These are phyloP conservation scores for Limnanthes douglasii DNA, from an alignment of 345 rosid species.

Conservation along the genomic window DNA sequence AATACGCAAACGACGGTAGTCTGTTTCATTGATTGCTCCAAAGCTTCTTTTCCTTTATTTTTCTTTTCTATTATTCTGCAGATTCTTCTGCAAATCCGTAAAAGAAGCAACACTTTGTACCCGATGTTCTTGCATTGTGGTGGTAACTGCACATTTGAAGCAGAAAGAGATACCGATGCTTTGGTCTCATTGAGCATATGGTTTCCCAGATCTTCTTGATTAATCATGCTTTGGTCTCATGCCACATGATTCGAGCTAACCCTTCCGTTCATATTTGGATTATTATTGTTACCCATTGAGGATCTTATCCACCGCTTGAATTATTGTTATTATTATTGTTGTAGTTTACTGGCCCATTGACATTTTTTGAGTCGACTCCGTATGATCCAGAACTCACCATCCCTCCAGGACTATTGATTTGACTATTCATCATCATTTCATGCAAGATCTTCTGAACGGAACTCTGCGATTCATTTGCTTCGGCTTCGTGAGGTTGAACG, in stretches of 20 bases:
- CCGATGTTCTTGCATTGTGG: too few species aligned
- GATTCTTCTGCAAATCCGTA: too few species aligned
- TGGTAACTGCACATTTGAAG: too few species aligned
- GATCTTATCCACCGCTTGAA: conserved; percentile 37
- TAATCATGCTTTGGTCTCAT: conserved; percentile 49
- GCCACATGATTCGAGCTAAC: conserved; percentile 42
- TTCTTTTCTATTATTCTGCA: too few species aligned
- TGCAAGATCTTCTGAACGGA: conserved; percentile 84
- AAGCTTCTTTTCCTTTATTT: too few species aligned
- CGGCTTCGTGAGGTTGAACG: conserved; percentile 37
- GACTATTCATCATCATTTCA: conserved; percentile 56
- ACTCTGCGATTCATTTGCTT: conserved; percentile 51
- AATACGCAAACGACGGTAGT: too few species aligned
- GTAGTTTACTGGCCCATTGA: conserved; percentile 34
- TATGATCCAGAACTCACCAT: conserved; percentile 42
- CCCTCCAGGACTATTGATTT: conserved; percentile 32
- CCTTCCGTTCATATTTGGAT: conserved; percentile 60
- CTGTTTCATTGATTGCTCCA: too few species aligned
- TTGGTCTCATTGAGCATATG: too few species aligned
- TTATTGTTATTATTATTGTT: conserved; percentile 25
- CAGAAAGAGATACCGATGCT: too few species aligned
- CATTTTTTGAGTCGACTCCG: conserved; percentile 40
- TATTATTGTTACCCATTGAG: conserved; percentile 31
- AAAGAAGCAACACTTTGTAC: too few species aligned
- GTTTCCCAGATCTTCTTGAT: conserved; percentile 70